Evolutionary conservation across 2,329 filamentous ascomycete species (phyloP).

Genomic region (Mariannaea sp.): DNA sequence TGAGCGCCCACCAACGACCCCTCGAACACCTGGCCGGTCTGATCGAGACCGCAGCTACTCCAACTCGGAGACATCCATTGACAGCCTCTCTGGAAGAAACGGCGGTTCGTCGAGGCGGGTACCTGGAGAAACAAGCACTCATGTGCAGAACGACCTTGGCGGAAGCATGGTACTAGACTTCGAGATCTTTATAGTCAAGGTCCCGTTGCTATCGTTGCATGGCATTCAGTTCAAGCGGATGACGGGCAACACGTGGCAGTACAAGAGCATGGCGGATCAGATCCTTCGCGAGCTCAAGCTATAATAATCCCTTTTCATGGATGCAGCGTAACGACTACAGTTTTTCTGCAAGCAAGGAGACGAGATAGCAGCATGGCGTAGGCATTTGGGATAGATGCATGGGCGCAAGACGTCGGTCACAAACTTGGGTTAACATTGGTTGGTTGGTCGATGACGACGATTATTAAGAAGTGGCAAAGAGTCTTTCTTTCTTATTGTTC

Average conservation of each 20-base stretch:
- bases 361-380: conserved; percentile 7
- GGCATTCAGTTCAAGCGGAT: conserved; percentile 99
- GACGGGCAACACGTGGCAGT: conserved; percentile 95
- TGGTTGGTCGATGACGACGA: conserved; percentile 10
- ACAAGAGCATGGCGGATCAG: conserved; percentile 97
- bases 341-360: background rate
- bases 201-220: conserved; percentile 88
- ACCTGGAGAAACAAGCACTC: conserved; percentile 87
- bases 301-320: conserved; percentile 47
- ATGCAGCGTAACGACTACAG: background rate
- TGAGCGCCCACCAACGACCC: conserved; percentile 47
- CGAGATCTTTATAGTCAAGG: conserved; percentile 97
- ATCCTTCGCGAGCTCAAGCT: conserved; percentile 86
- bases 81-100: conserved; percentile 65
- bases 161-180: conserved; percentile 85
- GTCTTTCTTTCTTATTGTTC: conserved; percentile 27
- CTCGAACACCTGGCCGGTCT: conserved; percentile 51
- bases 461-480: conserved; percentile 13
- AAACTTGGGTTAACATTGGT: conserved; percentile 15
- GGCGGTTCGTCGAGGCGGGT: conserved; percentile 60
- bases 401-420: conserved; percentile 14
- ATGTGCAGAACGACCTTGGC: conserved; percentile 87
- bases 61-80: conserved; percentile 84
- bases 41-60: conserved; percentile 75
- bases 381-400: conserved; percentile 25